These are phyloP conservation scores for Pyrenophora teres DNA, from an alignment of 2,329 filamentous ascomycete genomes.

Conservation along the genomic window DNA sequence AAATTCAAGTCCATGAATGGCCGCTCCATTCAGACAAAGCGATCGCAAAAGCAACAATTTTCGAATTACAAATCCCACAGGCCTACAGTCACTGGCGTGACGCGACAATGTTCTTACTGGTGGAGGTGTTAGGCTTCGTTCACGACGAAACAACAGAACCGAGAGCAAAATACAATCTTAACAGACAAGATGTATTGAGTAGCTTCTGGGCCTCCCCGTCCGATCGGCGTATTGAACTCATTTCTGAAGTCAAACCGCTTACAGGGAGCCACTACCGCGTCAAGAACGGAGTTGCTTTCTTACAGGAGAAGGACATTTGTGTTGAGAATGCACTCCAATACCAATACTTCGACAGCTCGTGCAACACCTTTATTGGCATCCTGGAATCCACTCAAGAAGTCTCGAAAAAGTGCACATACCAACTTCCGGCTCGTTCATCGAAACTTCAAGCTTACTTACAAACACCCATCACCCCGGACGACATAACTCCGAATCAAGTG, in stretches of 20 bases:
- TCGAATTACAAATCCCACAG: conserved; percentile 56
- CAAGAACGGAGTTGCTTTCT: conserved; percentile 27
- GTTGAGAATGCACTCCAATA: conserved; percentile 54
- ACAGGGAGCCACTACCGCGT: conserved; percentile 42
- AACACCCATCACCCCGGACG: conserved; percentile 29
- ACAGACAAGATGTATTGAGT: conserved; percentile 14
- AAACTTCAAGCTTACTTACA: conserved; percentile 51
- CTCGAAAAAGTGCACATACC: conserved; percentile 48
- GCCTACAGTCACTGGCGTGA: conserved; percentile 57
- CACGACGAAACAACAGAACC: neutral
- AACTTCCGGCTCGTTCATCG: conserved; percentile 40
- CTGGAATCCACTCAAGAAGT: conserved; percentile 19
- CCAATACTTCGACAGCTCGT: conserved; percentile 31
- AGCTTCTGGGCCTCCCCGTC: conserved; percentile 3
- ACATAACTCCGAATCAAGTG: conserved; percentile 54
- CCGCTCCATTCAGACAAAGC: conserved; percentile 51
- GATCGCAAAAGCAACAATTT: conserved; percentile 54
- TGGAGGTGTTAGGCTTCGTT: conserved; percentile 44
- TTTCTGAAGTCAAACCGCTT: conserved; percentile 49
- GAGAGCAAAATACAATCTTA: conserved; percentile 15
- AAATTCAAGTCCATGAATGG: conserved; percentile 61
- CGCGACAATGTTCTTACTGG: conserved; percentile 50
- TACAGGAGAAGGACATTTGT: conserved; percentile 48
- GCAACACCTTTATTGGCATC: conserved; percentile 20
- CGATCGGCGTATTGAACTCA: conserved; percentile 33